phyloP scores from a whole-genome alignment of 768 basidiomycete genomes.

The Lenzites betulinus region DNA sequence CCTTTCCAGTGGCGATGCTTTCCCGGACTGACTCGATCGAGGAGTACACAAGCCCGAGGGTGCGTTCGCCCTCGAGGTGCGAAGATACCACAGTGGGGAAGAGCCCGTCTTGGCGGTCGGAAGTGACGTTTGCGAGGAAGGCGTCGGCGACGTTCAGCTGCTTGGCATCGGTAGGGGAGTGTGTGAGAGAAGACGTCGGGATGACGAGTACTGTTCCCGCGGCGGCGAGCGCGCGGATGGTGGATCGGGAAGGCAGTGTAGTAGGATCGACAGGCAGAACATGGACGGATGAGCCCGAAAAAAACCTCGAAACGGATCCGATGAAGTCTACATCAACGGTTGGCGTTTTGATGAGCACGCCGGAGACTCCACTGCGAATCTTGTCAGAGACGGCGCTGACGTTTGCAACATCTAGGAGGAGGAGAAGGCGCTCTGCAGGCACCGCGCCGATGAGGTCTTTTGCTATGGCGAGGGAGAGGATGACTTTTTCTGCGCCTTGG shows the following conservation, averaged over 20 bases:
- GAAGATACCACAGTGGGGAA: conserved; percentile 92
- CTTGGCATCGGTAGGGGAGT: conserved; percentile 50
- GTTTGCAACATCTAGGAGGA: conserved; percentile 75
- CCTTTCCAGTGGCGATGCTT: conserved; percentile 85
- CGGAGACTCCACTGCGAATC: conserved; percentile 71
- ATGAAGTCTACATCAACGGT: conserved; percentile 76
- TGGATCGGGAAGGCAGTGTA: conserved; percentile 56
- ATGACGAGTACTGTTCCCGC: conserved; percentile 70
- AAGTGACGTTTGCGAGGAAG: conserved; percentile 78
- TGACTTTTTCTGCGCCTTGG: conserved; percentile 76
- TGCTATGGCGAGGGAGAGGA: conserved; percentile 67
- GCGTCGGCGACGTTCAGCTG: conserved; percentile 80
- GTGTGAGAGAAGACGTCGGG: conserved; percentile 69
- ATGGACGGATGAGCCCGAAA: conserved; percentile 60
- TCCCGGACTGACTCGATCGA: conserved; percentile 83
- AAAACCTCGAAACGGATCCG: conserved; percentile 76
- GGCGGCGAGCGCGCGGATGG: conserved; percentile 60
- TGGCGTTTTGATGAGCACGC: conserved; percentile 76
- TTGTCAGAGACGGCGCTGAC: conserved; percentile 76
- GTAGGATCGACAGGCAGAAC: conserved; percentile 52
- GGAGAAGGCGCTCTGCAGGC: conserved; percentile 69
- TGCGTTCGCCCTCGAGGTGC: conserved; percentile 60
- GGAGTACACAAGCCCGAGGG: conserved; percentile 95
- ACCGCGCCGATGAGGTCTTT: conserved; percentile 68
- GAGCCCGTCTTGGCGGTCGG: conserved; percentile 89